Percentiles rank a stretch among this genome's conserved stretches.
phyloP scores from a whole-genome alignment of 2,329 filamentous ascomycete species.

The Rutstroemia sp. region DNA sequence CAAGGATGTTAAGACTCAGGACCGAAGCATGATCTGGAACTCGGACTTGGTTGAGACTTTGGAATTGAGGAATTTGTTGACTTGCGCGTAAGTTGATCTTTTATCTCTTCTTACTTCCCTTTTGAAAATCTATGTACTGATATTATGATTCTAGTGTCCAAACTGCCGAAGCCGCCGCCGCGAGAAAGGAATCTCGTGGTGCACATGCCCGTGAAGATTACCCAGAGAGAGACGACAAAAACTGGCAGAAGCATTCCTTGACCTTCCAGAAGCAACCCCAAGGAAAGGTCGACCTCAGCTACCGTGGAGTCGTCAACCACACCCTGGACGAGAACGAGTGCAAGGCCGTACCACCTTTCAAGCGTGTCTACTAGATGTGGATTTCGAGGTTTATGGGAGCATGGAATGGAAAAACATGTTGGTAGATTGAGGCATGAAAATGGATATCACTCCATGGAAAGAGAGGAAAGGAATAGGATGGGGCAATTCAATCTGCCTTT shows the following conservation, averaged over 20 bases:
- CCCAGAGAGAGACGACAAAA: slow-evolving; percentile 88
- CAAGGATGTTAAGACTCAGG: slow-evolving; percentile 84
- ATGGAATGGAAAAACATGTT: neutral
- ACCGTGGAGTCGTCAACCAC: slow-evolving; percentile 72
- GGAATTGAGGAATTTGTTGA: slow-evolving; percentile 89
- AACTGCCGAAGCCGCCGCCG: slow-evolving; percentile 84
- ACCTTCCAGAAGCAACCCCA: slow-evolving; percentile 93
- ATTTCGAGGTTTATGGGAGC: neutral
- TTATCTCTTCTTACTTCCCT: neutral
- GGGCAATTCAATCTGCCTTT: neutral
- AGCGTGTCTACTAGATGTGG: slow-evolving; percentile 68
- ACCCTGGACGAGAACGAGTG: slow-evolving; percentile 95
- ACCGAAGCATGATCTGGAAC: slow-evolving; percentile 99
- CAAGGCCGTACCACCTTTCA: slow-evolving; percentile 93
- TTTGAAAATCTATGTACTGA: neutral
- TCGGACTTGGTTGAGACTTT: slow-evolving; percentile 93
- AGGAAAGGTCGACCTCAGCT: slow-evolving; percentile 75
- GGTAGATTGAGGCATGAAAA: too few species aligned
- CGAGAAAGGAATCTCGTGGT: slow-evolving; percentile 94
- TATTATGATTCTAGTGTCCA: slow-evolving; percentile 52
- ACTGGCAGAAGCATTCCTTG: slow-evolving; percentile 99
- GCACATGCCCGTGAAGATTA: slow-evolving; percentile 95
- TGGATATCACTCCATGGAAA: neutral
- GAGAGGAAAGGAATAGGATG: neutral
- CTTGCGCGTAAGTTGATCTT: slow-evolving; percentile 68